Evolutionary conservation across 148 eudicot genomes (phyloP).

Genomic region (Cornus controversa): DNA sequence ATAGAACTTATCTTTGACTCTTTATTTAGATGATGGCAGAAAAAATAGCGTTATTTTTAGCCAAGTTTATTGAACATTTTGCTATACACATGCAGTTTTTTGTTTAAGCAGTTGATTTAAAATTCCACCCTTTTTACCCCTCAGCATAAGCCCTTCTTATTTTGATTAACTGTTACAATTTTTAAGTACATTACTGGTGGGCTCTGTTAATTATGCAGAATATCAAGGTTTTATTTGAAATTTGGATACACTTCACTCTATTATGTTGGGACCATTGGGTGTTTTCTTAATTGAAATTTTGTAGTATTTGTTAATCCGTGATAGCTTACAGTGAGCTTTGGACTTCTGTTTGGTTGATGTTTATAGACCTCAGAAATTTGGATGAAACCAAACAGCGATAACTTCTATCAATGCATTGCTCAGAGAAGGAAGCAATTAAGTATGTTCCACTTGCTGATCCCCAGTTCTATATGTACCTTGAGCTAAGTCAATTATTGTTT

Average conservation of each 20-base stretch:
- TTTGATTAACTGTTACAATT: no score
- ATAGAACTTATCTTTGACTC: not conserved
- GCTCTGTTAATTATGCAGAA: not conserved
- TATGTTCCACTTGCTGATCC: slow-evolving; percentile 19
- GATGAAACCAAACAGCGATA: slow-evolving; percentile 47
- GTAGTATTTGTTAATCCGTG: not conserved
- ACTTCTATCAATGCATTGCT: slow-evolving; percentile 38
- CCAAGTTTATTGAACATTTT: not conserved
- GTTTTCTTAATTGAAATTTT: no score
- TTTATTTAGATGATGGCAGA: not conserved
- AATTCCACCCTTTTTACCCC: not conserved
- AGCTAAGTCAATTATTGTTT: not conserved
- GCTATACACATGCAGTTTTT: not conserved
- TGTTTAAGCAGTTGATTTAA: not conserved
- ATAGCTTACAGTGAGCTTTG: not conserved
- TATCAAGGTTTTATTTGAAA: no score
- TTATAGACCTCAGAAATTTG: slow-evolving; percentile 42
- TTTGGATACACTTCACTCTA: no score
- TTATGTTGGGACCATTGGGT: no score
- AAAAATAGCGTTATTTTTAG: not conserved
- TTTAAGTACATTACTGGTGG: not conserved
- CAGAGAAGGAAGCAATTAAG: slow-evolving; percentile 42
- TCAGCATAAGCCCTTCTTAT: no score
- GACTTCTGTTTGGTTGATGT: not conserved
- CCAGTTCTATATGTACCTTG: not conserved